Evolutionary conservation across 2,329 filamentous ascomycete species (phyloP), one percentile per base, ranked within the genome.

Genomic region (Neoascochyta sp.): DNA sequence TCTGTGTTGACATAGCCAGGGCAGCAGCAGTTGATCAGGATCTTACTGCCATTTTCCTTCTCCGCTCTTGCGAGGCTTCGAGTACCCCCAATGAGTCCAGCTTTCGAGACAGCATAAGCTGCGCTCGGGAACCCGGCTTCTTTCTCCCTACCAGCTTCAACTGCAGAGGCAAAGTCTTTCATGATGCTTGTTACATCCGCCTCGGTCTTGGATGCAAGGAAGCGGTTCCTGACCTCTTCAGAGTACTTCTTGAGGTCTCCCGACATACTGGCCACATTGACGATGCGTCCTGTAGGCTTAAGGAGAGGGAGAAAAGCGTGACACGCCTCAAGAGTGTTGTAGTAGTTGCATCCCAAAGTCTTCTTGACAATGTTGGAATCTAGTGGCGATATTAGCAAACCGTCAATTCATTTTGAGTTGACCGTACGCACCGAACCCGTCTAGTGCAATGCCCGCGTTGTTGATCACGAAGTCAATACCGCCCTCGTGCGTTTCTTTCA

Each of bases 381-480:
- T 65, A 2, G 6, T 6, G n/a, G n/a, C n/a, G n/a, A n/a, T n/a
- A n/a, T n/a, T n/a, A n/a, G n/a, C n/a, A n/a, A n/a, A n/a, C n/a
- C n/a, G n/a, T n/a, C n/a, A n/a, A n/a, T n/a, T n/a, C n/a, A n/a
- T n/a, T n/a, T n/a, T n/a, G n/a, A n/a, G 12, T 18, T 1, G 10
- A 21, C 9, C 8, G 10, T 7, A 22, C 50, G 9, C 41, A 67
- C 64, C 61, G 31, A 71, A 71, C 3, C 69, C 69, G 5, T 68
- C 41, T 55, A 71, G 45, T 1, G 68, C 68, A 22, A 72, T 66
- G 4, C 63, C 72, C 0, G 73, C 73, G 36, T 75, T 76, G 54
- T 76, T 76, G 52, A 75, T 67, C 8, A 75, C 56, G 20, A 74
- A 64, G 35, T 75, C 72, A 17, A 75, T 61, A 3, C 71, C 70